Percentiles rank a stretch among this genome's conserved stretches.
phyloP scores from a whole-genome alignment of 169 alveolate genomes.

The Eimeria necatrix region DNA sequence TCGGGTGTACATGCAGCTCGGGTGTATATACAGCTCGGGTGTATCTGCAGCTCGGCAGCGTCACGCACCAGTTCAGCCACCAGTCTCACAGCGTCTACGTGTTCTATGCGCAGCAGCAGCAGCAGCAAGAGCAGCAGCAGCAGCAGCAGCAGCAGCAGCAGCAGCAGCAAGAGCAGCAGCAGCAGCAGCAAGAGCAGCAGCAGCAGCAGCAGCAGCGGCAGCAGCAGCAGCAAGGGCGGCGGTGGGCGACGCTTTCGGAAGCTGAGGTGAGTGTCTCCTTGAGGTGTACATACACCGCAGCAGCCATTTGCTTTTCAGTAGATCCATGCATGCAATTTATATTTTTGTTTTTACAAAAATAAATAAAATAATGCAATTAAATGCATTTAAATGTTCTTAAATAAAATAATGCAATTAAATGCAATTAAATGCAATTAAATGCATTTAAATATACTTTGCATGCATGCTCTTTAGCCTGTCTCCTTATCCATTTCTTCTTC shows the following conservation, averaged over 20 bases:
- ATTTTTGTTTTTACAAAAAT: not conserved
- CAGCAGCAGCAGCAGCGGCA: not conserved
- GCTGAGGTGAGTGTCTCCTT: not conserved
- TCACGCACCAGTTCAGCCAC: not conserved
- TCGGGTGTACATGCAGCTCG: not conserved
- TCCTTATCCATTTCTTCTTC: too few relatives aligned
- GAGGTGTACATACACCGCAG: not conserved
- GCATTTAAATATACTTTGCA: too few relatives aligned
- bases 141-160: not conserved
- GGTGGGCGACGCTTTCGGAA: not conserved
- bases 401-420: too few relatives aligned
- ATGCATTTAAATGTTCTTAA: too few relatives aligned
- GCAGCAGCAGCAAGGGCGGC: not conserved
- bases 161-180: too few relatives aligned
- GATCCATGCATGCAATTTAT: too few relatives aligned
- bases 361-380: not conserved
- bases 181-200: not conserved
- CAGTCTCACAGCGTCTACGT: slow-evolving; percentile 9
- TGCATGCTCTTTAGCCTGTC: too few relatives aligned
- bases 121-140: slow-evolving; percentile 25
- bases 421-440: too few relatives aligned
- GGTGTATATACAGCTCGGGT: not conserved
- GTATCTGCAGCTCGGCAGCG: slow-evolving; percentile 23
- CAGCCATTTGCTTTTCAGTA: not conserved
- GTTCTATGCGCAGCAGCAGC: not conserved